Percentiles rank a stretch among this genome's conserved stretches.
These are phyloP conservation scores for Jatropha curcas DNA, from an alignment of 345 rosid genomes.

Conservation along the genomic window DNA sequence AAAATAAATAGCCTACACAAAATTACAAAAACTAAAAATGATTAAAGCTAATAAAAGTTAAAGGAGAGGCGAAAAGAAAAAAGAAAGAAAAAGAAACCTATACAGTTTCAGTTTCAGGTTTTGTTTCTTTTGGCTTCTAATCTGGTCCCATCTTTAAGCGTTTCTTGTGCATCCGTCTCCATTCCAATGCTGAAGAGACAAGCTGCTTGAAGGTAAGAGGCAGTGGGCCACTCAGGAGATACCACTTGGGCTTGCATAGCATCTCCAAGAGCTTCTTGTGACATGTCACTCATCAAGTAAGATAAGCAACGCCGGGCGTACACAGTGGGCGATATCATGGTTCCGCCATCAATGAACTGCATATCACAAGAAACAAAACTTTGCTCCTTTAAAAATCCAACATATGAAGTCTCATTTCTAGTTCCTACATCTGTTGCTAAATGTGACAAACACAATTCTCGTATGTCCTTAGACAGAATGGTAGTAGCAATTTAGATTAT, in stretches of 20 bases:
- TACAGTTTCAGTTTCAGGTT: conserved; percentile 58
- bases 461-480: too few relatives aligned
- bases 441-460: neutral
- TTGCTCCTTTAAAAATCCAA: neutral
- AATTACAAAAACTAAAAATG: neutral
- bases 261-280: conserved; percentile 80
- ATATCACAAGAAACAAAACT: neutral
- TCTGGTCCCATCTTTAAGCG: conserved; percentile 78
- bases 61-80: too few relatives aligned
- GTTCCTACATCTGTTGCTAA: neutral
- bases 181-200: conserved; percentile 82
- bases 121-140: conserved; percentile 66
- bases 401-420: neutral
- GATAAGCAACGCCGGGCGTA: conserved; percentile 82
- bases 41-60: neutral
- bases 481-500: neutral
- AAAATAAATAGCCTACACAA: conserved; percentile 18
- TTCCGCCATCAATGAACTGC: conserved; percentile 76
- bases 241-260: conserved; percentile 84
- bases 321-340: conserved; percentile 77
- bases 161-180: conserved; percentile 79
- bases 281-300: conserved; percentile 70
- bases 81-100: conserved; percentile 16
- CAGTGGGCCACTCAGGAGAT: conserved; percentile 83
- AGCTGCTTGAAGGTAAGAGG: conserved; percentile 83